phyloP scores from a whole-genome alignment of 2,329 filamentous ascomycete genomes.

The Fusarium sterilihyphosum region DNA sequence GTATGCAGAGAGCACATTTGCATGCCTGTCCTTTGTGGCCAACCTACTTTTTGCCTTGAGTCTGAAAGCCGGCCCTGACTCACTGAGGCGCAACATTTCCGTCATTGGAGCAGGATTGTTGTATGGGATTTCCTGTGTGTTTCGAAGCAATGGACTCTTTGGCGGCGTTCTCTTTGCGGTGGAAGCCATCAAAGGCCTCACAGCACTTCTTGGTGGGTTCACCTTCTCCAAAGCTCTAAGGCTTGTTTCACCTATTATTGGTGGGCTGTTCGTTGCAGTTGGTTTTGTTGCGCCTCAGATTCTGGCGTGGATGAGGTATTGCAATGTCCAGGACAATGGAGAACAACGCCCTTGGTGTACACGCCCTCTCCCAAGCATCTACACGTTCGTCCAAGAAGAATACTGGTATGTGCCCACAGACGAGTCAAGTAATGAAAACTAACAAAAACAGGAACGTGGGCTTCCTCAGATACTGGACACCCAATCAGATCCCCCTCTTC shows the following conservation, averaged over 20 bases:
- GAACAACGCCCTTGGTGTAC: constrained; percentile 77
- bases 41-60: constrained; percentile 73
- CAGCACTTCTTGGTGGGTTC: constrained; percentile 39
- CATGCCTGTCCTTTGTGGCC: constrained; percentile 79
- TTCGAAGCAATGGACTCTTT: constrained; percentile 88
- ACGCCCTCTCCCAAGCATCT: constrained; percentile 82
- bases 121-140: constrained; percentile 77
- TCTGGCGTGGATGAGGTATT: constrained; percentile 79
- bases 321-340: constrained; percentile 48
- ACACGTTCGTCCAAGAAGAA: constrained; percentile 84
- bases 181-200: constrained; percentile 58
- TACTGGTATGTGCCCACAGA: constrained; percentile 77
- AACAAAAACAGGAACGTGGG: constrained; percentile 77
- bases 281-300: constrained; percentile 79
- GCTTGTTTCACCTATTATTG: constrained; percentile 68
- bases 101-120: constrained; percentile 71
- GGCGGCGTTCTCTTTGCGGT: constrained; percentile 80
- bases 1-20: constrained; percentile 83
- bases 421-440: constrained; percentile 20
- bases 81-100: constrained; percentile 54
- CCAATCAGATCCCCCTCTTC: constrained; percentile 88
- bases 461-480: constrained; percentile 89
- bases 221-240: constrained; percentile 57
- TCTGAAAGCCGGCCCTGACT: constrained; percentile 41
- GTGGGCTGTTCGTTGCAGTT: constrained; percentile 72